phyloP scores from a whole-genome alignment of 345 rosid genomes.

The Draba incana region DNA sequence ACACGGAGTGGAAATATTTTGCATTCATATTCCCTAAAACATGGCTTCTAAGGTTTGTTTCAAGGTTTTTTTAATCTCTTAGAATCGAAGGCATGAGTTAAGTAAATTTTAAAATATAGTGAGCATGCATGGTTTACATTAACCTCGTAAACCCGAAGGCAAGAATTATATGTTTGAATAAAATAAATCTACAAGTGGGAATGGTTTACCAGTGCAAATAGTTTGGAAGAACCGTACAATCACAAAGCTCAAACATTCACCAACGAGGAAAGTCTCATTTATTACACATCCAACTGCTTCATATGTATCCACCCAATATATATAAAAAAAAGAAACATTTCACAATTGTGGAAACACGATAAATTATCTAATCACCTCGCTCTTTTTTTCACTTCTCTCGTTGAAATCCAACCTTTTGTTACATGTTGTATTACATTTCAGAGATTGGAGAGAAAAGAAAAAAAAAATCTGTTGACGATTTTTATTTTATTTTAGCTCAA shows the following conservation, averaged over 20 bases:
- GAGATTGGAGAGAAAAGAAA: neutral
- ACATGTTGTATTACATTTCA: slow-evolving; percentile 17
- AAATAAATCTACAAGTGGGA: slow-evolving; percentile 10
- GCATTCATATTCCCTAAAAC: neutral
- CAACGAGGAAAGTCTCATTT: slow-evolving; percentile 42
- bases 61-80: neutral
- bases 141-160: neutral
- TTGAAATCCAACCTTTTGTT: slow-evolving; percentile 22
- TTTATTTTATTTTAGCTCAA: neutral
- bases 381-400: slow-evolving; percentile 12
- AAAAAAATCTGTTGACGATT: too few species aligned
- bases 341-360: slow-evolving; percentile 13
- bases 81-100: neutral
- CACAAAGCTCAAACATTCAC: slow-evolving; percentile 39
- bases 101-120: neutral
- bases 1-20: neutral
- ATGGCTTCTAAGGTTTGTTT: neutral
- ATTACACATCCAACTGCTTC: slow-evolving; percentile 42
- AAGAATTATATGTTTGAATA: slow-evolving; percentile 7
- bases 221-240: slow-evolving; percentile 35
- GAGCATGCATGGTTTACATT: neutral
- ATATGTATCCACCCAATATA: slow-evolving; percentile 35
- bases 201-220: slow-evolving; percentile 26
- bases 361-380: slow-evolving; percentile 17
- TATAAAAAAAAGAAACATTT: slow-evolving; percentile 9